phyloP scores from a whole-genome alignment of 768 basidiomycete genomes.

The Auricularia auricula-judae region DNA sequence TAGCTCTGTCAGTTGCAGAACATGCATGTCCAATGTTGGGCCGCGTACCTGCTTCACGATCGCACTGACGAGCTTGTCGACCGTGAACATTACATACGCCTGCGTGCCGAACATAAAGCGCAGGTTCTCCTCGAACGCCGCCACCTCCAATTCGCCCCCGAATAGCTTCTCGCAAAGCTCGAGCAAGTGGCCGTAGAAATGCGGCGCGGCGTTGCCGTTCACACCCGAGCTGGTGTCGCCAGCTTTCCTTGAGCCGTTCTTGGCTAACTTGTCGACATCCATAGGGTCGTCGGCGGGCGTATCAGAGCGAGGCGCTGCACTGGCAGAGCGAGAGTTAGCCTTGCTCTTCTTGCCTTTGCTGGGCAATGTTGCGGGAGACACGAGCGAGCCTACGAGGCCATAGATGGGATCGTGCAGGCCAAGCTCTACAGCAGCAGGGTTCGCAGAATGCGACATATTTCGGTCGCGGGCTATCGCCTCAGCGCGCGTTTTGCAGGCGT shows the following conservation, averaged over 20 bases:
- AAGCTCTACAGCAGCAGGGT: conserved; percentile 29
- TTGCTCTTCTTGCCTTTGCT: neutral
- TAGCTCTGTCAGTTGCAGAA: neutral
- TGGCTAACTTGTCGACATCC: neutral
- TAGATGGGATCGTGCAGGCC: conserved; percentile 22
- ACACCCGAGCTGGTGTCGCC: conserved; percentile 5
- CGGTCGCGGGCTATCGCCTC: conserved; percentile 30
- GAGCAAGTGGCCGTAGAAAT: conserved; percentile 75
- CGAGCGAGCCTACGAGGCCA: neutral
- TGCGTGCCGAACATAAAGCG: conserved; percentile 77
- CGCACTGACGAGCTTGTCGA: conserved; percentile 82
- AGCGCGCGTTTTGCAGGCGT: conserved; percentile 66
- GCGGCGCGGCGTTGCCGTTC: conserved; percentile 34
- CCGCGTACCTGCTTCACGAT: conserved; percentile 76
- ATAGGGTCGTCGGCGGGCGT: neutral
- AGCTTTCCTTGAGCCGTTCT: neutral
- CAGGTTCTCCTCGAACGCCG: conserved; percentile 83
- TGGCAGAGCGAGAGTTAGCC: neutral
- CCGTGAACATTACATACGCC: conserved; percentile 82
- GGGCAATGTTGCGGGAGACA: neutral
- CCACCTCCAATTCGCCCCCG: conserved; percentile 83
- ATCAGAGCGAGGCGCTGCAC: conserved; percentile 5
- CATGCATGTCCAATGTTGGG: neutral
- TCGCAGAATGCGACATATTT: conserved; percentile 14
- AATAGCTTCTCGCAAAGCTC: conserved; percentile 85